Base-by-base conservation (phyloP, 805 yeast species). In the Candida pseudofarinosa region DNA sequence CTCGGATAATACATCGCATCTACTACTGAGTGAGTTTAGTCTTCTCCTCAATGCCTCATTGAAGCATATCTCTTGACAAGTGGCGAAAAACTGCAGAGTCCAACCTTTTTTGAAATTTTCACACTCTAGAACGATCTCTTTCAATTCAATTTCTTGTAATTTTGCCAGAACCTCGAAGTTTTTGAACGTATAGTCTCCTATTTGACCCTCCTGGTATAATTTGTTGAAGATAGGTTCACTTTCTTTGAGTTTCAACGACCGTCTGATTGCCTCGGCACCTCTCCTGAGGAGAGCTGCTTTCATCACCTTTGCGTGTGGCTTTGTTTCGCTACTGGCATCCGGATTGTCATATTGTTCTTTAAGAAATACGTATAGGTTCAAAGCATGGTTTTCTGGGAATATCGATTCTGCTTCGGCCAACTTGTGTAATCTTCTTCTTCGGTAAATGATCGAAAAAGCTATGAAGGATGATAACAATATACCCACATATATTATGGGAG, bases 11-110 rank as follows among this genome's bases (percentile, higher is more conserved):
- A 53, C 57, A 43, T 60, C 58, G 10, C 61, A 44, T 43, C 76
- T 63, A 14, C 56, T 62, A 17, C 67, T 77, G 55, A 82, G 62
- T 3, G 77, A 64, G 34, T 56, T 52, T 30, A 78, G 55, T 56
- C 97, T 83, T 71, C 93, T 81, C 64, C 91, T 78, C 41, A 91
- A 71, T 1, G 97, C 97, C 65, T 86, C 91, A 60, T 91, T 93
- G 64, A 89, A 86, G 49, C 96, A 88, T 40, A 91, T 83, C 59
- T 93, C 97, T 60, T 85, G 91, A 35, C 90, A 83, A 12, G 83
- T 76, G 7, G 85, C 85, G 56, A 88, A 84, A 55, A 88, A 79
- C 36, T 75, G 66, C 49, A 78, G 84, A 5, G 83, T 80, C 96
- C 97, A 90, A 28, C 88, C 91, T 36, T 81, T 78, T 56, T 86